Evolutionary conservation across 2,329 filamentous ascomycete species (phyloP), one percentile per base, ranked within the genome.

Genomic region (Calcarisporium arbuscula): DNA sequence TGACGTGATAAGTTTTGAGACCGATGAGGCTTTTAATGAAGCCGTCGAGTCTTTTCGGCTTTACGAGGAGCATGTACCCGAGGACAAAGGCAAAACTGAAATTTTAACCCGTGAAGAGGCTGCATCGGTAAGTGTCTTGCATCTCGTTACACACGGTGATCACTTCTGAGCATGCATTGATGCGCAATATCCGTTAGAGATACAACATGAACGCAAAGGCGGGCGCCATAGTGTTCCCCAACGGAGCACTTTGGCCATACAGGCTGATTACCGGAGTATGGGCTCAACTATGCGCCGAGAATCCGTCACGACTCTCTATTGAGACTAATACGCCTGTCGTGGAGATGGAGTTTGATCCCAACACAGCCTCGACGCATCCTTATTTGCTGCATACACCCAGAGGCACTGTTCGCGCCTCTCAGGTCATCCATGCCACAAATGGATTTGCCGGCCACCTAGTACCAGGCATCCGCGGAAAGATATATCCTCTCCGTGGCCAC

Each of bases 381-480:
- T 72, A 69, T 45, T 48, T 52, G 2, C 45, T 78, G 5, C 44
- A 56, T 5, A 77, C 74, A 2, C 34, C 44, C 0, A 56, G 65
- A 6, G 72, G 72, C 3, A 43, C 28, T 0, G 57, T 78, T 21
- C 50, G 47, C 4, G 60, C 71, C 7, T 55, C 57, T 1, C 66
- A 78, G 34, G 57, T 81, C 2, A 59, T 80, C 4, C 71, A 80
- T 41, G 70, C 71, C 7, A 80, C 73, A 2, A 79, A 80, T 41
- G 72, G 59, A 5, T 70, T 70, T 42, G 61, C 68, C 1, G 51
- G 64, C 0, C 64, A 74, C 32, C 62, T 79, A 1, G 47, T 78
- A 4, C 71, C 74, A 0, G 62, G 58, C 0, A 53, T 77, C 2
- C 56, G 61, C 4, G 60, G 62, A 7, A 64, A 60, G 27, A 47